Evolutionary conservation across 176 grass and related monocot species (phyloP), one percentile per base, ranked within the genome.

Genomic region (Aegilops umbellulata): DNA sequence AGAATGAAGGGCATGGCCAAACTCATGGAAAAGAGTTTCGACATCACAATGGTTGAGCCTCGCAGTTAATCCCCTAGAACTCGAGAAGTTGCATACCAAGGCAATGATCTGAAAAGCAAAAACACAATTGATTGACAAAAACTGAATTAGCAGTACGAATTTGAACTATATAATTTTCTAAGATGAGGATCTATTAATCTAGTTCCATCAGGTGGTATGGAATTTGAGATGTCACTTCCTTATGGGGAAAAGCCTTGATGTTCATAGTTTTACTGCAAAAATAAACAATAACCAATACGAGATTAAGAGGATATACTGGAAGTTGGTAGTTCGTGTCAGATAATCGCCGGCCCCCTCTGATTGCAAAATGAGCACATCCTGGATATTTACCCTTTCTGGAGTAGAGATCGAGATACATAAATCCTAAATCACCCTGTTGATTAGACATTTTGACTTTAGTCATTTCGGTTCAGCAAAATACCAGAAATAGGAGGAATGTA

Each of bases 11-110:
- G 96, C 93, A 78, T 95, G 96, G 49, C 96, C 96, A 86, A 98
- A 98, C 83, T 98, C 96, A 86, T 98, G 96, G 82, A 98, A 98
- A 55, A 98, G 93, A 65, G 93, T 98, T 90, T 95, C 93, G 23
- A 98, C 89, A 31, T 98, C 90, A 71, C 90, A 92, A 86, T 95
- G 91, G 79, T 85, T 93, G 58, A 98, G 91, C 80, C 93, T 94
- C 32, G 96, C 60, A 26, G 86, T 93, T 88, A 79, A 92, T 88
- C 84, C 86, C 64, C 49, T 72, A 12, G 87, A 90, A 87, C 87
- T 82, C 64, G 91, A 62, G 69, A 98, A 98, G 81, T 98, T 94
- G 83, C 96, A 98, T 60, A 98, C 84, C 44, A 98, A 78, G 30
- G 96, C 96, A 63, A 98, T 87, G 82, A 98, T 93, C 96, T 98